These are phyloP conservation scores for Phaeosphaeriaceae sp. DNA, from an alignment of 2,329 filamentous ascomycete genomes.

Conservation along the genomic window DNA sequence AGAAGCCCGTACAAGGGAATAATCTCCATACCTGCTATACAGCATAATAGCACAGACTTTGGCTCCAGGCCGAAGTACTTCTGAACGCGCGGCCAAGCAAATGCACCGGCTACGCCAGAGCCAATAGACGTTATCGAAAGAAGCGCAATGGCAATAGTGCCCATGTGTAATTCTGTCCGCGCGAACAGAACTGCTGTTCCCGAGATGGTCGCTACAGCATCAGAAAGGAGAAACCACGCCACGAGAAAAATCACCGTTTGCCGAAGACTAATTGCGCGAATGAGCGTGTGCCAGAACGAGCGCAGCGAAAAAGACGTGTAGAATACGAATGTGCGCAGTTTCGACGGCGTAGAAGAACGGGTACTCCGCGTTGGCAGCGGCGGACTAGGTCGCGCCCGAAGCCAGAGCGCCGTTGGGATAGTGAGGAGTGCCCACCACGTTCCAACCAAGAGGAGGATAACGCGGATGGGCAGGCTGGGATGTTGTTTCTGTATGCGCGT, in stretches of 20 bases:
- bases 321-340: constrained; percentile 53
- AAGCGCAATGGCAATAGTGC: constrained; percentile 80
- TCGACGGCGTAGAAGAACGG: constrained; percentile 16
- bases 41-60: constrained; percentile 83
- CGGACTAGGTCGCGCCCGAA: constrained; percentile 84
- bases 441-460: constrained; percentile 82
- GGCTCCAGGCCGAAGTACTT: constrained; percentile 69
- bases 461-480: constrained; percentile 78
- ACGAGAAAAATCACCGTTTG: constrained; percentile 78
- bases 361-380: constrained; percentile 59
- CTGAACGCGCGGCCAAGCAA: constrained; percentile 83
- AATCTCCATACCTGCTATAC: constrained; percentile 83
- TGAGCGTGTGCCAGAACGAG: constrained; percentile 78
- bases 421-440: constrained; percentile 89
- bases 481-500: constrained; percentile 62
- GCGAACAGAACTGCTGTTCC: constrained; percentile 94
- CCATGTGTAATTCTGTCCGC: constrained; percentile 88
- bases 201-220: constrained; percentile 89
- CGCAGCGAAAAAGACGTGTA: constrained; percentile 85
- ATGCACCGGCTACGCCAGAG: constrained; percentile 83
- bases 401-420: constrained; percentile 81
- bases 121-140: constrained; percentile 91
- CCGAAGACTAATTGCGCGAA: constrained; percentile 69
- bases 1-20: constrained; percentile 88
- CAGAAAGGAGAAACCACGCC: constrained; percentile 91